phyloP scores from a whole-genome alignment of 352 stramenopile species.

The Phytophthora hibernalis region DNA sequence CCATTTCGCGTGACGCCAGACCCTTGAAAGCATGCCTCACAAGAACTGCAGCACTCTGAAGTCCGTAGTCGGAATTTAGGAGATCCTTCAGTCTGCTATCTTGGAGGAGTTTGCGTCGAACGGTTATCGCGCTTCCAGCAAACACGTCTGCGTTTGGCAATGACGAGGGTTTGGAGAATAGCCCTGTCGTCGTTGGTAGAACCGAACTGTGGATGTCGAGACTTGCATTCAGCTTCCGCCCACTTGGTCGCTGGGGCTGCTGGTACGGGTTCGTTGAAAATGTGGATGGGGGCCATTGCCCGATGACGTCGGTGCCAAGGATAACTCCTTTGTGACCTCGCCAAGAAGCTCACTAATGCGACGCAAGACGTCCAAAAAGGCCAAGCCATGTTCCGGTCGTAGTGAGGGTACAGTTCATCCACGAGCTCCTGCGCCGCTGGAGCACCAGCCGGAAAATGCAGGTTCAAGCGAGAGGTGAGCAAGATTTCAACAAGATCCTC shows the following conservation, averaged over 20 bases:
- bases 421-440: slow-evolving; percentile 63
- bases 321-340: slow-evolving; percentile 49
- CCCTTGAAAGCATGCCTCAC: slow-evolving; percentile 82
- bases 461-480: slow-evolving; percentile 60
- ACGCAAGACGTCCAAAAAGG: slow-evolving; percentile 71
- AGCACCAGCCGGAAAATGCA: slow-evolving; percentile 62
- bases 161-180: slow-evolving; percentile 19
- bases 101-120: slow-evolving; percentile 66
- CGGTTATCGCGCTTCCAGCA: slow-evolving; percentile 17
- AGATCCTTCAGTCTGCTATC: slow-evolving; percentile 66
- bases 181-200: slow-evolving; percentile 28
- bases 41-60: slow-evolving; percentile 70
- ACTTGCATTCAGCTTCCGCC: slow-evolving; percentile 46
- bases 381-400: slow-evolving; percentile 35
- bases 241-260: slow-evolving; percentile 48
- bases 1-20: slow-evolving; percentile 64
- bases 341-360: slow-evolving; percentile 63
- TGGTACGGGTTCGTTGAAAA: slow-evolving; percentile 42
- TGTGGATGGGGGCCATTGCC: slow-evolving; percentile 20
- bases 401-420: slow-evolving; percentile 57
- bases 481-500: slow-evolving; percentile 72
- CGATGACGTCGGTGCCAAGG: slow-evolving; percentile 9
- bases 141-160: slow-evolving; percentile 9
- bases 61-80: slow-evolving; percentile 55
- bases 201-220: slow-evolving; percentile 38